Evolutionary conservation across 1,284 basidiomycete genomes (phyloP), one percentile per base, ranked within the genome.

Genomic region (Cryptococcus amylolentus): DNA sequence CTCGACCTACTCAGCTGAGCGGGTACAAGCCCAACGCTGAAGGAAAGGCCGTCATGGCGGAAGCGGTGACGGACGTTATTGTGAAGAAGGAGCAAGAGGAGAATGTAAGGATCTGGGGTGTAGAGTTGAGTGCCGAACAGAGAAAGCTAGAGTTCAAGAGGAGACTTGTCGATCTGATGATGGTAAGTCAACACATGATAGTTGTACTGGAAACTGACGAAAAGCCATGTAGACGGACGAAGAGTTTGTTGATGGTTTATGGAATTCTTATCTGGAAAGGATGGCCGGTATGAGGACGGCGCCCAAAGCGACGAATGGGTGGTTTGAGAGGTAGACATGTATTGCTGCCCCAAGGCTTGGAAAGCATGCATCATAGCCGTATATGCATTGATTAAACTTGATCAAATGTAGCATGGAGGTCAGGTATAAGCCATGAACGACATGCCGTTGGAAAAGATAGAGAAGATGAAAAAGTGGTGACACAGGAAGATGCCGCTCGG

Each of bases 221-320:
- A 23, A 16, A 23, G 37, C 3, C 26, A 38, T 51, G 13, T 43
- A 66, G 62, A 57, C 57, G 13, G 62, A 66, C 40, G 52, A 46
- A 14, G 31, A 39, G 13, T 66, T 66, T 47, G 58, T 66, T 6
- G 60, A 66, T 43, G 56, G 61, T 26, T 14, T 67, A 12, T 65
- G 61, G 61, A 39, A 23, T 5, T 44, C 35, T 3, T 67, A 62
- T 41, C 43, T 61, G 10, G 54, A 58, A 18, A 48, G 59, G 28
- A 59, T 56, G 53, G 45, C 53, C 20, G 45, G 50, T 28, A 49
- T 41, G 18, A 57, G 52, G 35, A 41, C 41, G 20, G 41, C 31
- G 5, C 26, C 39, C 16, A 52, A 49, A 53, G 48, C n/a, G 55
- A 46, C 20, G 51, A 56, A 35, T 10, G 31, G 31, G 43, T 37